These are phyloP conservation scores for Phytopythium delawarense DNA, from an alignment of 352 stramenopile genomes.

Conservation along the genomic window DNA sequence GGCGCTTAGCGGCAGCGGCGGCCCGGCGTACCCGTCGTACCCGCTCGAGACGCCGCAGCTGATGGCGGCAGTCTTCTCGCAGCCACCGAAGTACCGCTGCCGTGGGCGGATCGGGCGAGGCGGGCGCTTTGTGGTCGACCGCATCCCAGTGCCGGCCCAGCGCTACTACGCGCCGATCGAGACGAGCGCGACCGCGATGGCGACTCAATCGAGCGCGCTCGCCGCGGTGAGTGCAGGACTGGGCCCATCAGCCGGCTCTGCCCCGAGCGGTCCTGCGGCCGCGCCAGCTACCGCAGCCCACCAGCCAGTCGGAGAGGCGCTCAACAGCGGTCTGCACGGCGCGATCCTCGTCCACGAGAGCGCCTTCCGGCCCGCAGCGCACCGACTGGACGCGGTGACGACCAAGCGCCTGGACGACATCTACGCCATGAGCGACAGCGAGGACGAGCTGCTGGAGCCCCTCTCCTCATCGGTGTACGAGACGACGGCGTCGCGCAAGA, in stretches of 20 bases:
- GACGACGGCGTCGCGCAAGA: constrained; percentile 28
- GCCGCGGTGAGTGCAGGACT: background rate
- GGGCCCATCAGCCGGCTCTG: background rate
- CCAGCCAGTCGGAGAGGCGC: constrained; percentile 18
- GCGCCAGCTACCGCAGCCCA: background rate
- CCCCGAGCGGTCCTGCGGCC: background rate
- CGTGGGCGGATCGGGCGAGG: constrained; percentile 69
- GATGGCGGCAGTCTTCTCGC: constrained; percentile 64
- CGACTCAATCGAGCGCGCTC: background rate
- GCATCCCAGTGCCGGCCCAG: constrained; percentile 49
- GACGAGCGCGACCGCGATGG: constrained; percentile 36
- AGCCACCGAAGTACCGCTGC: constrained; percentile 67
- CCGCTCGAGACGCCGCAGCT: constrained; percentile 53
- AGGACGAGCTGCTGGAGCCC: constrained; percentile 71
- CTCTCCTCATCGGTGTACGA: constrained; percentile 58
- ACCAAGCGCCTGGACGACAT: constrained; percentile 68
- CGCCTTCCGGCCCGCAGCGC: constrained; percentile 38
- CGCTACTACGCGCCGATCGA: constrained; percentile 55
- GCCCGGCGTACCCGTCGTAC: constrained; percentile 59
- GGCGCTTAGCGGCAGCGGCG: constrained; percentile 7
- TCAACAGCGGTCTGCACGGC: constrained; percentile 44
- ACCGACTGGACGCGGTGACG: constrained; percentile 54
- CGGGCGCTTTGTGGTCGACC: constrained; percentile 68
- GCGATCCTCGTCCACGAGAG: constrained; percentile 65
- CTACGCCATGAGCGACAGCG: constrained; percentile 82